A percentile compares a stretch with the other conserved stretches of the same genome.
phyloP scores from a whole-genome alignment of 352 stramenopile species.

The Phytophthora colocasiae region DNA sequence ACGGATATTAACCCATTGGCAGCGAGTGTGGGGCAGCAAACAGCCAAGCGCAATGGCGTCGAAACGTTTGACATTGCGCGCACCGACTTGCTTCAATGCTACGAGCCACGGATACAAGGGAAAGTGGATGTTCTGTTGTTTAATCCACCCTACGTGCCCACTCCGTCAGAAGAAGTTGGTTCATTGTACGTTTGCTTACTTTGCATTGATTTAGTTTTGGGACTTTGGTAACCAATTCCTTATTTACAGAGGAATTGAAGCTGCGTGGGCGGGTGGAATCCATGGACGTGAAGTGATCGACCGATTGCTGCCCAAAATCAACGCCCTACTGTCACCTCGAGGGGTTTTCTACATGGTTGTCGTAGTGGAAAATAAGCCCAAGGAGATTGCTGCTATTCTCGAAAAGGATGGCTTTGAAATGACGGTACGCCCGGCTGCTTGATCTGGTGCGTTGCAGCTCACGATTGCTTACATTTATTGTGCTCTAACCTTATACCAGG shows the following conservation, averaged over 20 bases:
- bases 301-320: constrained; percentile 93
- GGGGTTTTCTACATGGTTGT: constrained; percentile 98
- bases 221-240: background rate
- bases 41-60: constrained; percentile 85
- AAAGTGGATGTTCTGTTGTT: constrained; percentile 96
- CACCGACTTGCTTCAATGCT: constrained; percentile 87
- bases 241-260: constrained; percentile 91
- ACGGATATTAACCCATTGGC: constrained; percentile 96
- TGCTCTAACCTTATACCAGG: constrained; percentile 35
- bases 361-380: constrained; percentile 97
- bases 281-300: constrained; percentile 96
- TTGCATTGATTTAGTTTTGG: background rate
- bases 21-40: constrained; percentile 79
- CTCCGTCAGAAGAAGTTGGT: constrained; percentile 94
- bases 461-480: constrained; percentile 34
- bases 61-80: constrained; percentile 77
- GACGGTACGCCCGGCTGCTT: constrained; percentile 43
- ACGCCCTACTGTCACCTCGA: constrained; percentile 72
- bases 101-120: constrained; percentile 61
- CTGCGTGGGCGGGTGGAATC: constrained; percentile 95
- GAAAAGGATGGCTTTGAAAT: constrained; percentile 69
- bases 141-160: constrained; percentile 99
- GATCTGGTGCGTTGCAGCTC: background rate
- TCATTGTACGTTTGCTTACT: constrained; percentile 61
- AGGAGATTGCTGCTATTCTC: constrained; percentile 90